Evolutionary conservation across 2,329 filamentous ascomycete species (phyloP), one percentile per base, ranked within the genome.

Genomic region (Fusarium denticulatum): DNA sequence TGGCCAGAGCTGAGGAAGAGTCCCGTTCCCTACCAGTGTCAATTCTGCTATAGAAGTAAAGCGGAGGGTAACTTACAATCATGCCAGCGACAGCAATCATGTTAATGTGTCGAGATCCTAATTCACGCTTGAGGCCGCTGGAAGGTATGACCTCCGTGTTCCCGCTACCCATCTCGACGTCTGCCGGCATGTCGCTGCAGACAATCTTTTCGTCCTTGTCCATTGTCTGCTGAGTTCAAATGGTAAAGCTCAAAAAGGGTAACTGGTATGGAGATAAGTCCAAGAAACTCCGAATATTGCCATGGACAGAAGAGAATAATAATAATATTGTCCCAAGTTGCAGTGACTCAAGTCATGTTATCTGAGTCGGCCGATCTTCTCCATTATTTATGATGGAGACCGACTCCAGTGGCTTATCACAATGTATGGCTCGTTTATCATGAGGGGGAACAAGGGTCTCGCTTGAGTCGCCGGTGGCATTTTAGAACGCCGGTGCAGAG

Each of bases 71-170:
- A 36, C 40, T 28, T 26, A 58, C 56, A 26, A 58, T 58, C 56
- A 58, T 58, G 24, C 56, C 56, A 28, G 56, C 56, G 14, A 58
- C 40, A 4, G 56, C 56, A 49, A 58, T 49, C 56, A 58, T 58
- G 24, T 58, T 58, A 2, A 58, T 58, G 8, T 58, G 56, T 1
- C 56, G 40, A 12, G 56, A 58, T 3, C 56, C 32, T 1, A 58
- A 1, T 18, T 58, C 56, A 4, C 42, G 56, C 14, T 37, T 58
- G 14, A 58, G 56, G 20, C 56, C 56, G 18, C 20, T 26, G 13
- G 55, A 34, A 1, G 28, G 14, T 10, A 58, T 58, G 14, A 37
- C 32, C 24, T 58, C 32, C 0, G 40, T 49, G 40, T 13, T 47
- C 0, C 30, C 55, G 40, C n/a, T 36, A 2, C 24, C 40, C 56